These are phyloP conservation scores for Halophytophthora polymorphica DNA, from an alignment of 352 stramenopile species.

Conservation along the genomic window DNA sequence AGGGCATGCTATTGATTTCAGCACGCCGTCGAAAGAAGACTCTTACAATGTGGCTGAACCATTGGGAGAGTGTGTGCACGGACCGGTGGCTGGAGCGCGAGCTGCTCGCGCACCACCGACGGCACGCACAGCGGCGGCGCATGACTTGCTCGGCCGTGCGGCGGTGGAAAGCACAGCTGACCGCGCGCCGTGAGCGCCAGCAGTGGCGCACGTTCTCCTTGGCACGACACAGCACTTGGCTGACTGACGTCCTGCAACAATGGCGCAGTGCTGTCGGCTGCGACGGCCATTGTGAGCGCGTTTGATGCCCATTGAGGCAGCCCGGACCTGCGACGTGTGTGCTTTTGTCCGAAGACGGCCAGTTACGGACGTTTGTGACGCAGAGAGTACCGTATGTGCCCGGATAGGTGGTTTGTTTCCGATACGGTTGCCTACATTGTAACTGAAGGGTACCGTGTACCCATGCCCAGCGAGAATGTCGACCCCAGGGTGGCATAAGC, in stretches of 20 bases:
- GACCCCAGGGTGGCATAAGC: too few species aligned
- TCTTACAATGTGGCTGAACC: constrained; percentile 21
- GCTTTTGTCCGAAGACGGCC: too few species aligned
- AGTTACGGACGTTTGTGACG: too few species aligned
- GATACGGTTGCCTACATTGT: too few species aligned
- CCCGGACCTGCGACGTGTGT: neutral
- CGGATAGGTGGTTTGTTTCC: too few species aligned
- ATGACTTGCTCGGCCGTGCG: constrained; percentile 5
- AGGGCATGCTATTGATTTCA: constrained; percentile 9
- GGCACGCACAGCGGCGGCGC: constrained; percentile 12
- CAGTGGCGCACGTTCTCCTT: constrained; percentile 16
- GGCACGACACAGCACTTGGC: constrained; percentile 4
- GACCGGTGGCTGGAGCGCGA: constrained; percentile 34
- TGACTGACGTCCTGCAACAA: neutral
- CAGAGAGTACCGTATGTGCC: too few species aligned
- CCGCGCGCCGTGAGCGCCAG: constrained; percentile 12
- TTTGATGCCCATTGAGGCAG: neutral
- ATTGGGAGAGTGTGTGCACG: constrained; percentile 55
- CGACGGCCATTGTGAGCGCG: neutral
- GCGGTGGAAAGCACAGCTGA: constrained; percentile 17
- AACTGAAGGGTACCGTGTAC: too few species aligned
- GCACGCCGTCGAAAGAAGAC: constrained; percentile 5
- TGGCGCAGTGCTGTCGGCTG: neutral
- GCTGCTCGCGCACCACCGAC: constrained; percentile 28
- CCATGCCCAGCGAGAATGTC: too few species aligned